Percentiles rank a stretch among this genome's conserved stretches.
Conservation (phyloP, 257 asterid species). For the Salvia splendens region DNA sequence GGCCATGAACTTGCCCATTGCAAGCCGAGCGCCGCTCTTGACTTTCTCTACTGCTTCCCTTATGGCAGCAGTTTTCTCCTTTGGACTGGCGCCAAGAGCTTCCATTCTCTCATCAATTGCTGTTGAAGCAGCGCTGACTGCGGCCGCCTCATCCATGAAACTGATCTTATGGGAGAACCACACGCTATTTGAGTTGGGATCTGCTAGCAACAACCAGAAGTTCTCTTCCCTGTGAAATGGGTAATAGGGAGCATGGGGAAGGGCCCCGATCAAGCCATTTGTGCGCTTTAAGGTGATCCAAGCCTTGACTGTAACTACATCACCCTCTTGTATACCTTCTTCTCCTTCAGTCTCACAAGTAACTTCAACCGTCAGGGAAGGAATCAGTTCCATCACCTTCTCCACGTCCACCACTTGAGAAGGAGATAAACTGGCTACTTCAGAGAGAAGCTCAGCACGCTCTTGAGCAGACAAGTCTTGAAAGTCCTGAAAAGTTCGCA, state of each 20-base stretch:
- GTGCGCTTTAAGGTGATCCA: constrained; percentile 78
- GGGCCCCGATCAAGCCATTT: constrained; percentile 65
- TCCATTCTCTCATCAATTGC: constrained; percentile 74
- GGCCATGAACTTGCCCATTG: constrained; percentile 75
- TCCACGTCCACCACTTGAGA: constrained; percentile 64
- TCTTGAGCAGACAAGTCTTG: constrained; percentile 56
- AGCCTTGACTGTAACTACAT: constrained; percentile 69
- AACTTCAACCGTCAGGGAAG: constrained; percentile 62
- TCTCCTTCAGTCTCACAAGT: constrained; percentile 91
- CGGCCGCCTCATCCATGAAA: constrained; percentile 66
- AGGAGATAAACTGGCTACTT: constrained; percentile 58
- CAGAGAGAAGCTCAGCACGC: constrained; percentile 65
- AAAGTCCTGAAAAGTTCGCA: constrained; percentile 59
- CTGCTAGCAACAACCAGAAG: constrained; percentile 90
- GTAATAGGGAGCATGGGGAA: constrained; percentile 77
- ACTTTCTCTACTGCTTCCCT: constrained; percentile 67
- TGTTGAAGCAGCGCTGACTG: constrained; percentile 62
- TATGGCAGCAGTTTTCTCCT: constrained; percentile 60
- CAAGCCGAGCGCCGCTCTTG: constrained; percentile 66
- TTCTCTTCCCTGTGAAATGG: constrained; percentile 87
- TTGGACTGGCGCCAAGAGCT: constrained; percentile 49
- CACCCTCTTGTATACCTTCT: constrained; percentile 90
- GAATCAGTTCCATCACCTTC: constrained; percentile 75
- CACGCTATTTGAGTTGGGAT: constrained; percentile 59
- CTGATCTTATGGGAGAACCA: constrained; percentile 78